Evolutionary conservation across 2,329 filamentous ascomycete genomes (phyloP).

Genomic region (Epichloe elymi): DNA sequence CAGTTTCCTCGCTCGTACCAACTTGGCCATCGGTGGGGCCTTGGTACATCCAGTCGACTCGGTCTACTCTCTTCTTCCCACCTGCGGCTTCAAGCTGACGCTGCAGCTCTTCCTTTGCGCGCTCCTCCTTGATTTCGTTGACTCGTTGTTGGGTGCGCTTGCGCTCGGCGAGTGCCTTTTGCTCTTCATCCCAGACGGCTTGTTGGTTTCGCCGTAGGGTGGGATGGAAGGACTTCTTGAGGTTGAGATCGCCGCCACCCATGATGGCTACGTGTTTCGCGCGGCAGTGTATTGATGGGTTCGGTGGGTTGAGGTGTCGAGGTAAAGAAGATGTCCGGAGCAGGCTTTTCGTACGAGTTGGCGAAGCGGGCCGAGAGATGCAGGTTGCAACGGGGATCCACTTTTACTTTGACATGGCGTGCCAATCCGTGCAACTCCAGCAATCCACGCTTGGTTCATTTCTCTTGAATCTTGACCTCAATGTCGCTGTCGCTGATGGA

Average conservation of each 20-base stretch:
- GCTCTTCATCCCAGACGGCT: slow-evolving; percentile 81
- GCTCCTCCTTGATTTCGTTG: slow-evolving; percentile 89
- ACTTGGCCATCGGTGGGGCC: slow-evolving; percentile 66
- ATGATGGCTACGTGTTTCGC: slow-evolving; percentile 37
- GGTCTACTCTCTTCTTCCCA: slow-evolving; percentile 63
- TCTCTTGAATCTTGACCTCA: too few relatives aligned
- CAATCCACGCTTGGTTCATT: too few relatives aligned
- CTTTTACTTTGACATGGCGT: not conserved
- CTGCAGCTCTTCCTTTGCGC: slow-evolving; percentile 82
- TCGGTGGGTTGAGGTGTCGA: not conserved
- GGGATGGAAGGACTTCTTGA: slow-evolving; percentile 94
- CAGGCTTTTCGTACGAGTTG: not conserved
- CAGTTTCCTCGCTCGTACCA: slow-evolving; percentile 78
- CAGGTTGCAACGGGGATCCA: not conserved
- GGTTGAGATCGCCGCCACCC: slow-evolving; percentile 88
- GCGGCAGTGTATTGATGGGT: not conserved
- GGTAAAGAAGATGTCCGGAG: not conserved
- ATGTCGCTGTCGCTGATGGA: too few relatives aligned
- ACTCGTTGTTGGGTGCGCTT: slow-evolving; percentile 85
- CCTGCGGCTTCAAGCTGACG: slow-evolving; percentile 80
- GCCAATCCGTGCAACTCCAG: too few relatives aligned
- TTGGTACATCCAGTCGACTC: slow-evolving; percentile 97
- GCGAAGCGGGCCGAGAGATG: not conserved
- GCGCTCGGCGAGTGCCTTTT: slow-evolving; percentile 84
- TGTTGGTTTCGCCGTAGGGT: slow-evolving; percentile 81